These are phyloP conservation scores for Pilobolus umbonatus DNA, from an alignment of 192 early-diverging fungal genomes.

Conservation along the genomic window DNA sequence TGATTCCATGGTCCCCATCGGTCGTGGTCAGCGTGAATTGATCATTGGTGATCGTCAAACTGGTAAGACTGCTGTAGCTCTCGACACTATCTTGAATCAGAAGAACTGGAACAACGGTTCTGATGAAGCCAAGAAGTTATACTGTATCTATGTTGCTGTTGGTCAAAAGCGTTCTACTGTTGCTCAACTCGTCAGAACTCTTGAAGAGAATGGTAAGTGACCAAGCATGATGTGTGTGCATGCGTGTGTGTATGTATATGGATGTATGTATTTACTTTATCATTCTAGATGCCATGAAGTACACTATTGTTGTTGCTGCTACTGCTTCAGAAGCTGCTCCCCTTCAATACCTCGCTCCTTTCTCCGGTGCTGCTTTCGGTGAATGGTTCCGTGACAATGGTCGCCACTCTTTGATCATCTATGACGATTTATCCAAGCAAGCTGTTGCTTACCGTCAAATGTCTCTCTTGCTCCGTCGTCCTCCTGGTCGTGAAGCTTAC, in stretches of 20 bases:
- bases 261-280: too few relatives aligned
- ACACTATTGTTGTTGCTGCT: constrained; percentile 96
- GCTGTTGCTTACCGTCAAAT: constrained; percentile 99
- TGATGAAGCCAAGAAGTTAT: constrained; percentile 97
- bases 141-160: constrained; percentile 98
- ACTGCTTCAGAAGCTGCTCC: constrained; percentile 98
- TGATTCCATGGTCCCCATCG: constrained; percentile 99
- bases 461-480: constrained; percentile 98
- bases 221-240: background rate
- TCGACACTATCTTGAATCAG: constrained; percentile 99
- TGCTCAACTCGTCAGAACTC: constrained; percentile 96
- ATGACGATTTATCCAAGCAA: constrained; percentile 99
- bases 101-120: constrained; percentile 94
- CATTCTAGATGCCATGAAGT: constrained; percentile 80
- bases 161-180: constrained; percentile 99
- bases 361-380: constrained; percentile 97
- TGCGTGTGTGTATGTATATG: background rate
- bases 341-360: constrained; percentile 97
- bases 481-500: constrained; percentile 99
- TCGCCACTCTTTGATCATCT: constrained; percentile 97
- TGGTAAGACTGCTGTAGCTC: constrained; percentile 97
- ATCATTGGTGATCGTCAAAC: constrained; percentile 99
- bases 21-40: constrained; percentile 99
- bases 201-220: constrained; percentile 78
- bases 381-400: constrained; percentile 99